These are phyloP conservation scores for Balansia obtecta DNA, from an alignment of 2,329 filamentous ascomycete species.

Conservation along the genomic window DNA sequence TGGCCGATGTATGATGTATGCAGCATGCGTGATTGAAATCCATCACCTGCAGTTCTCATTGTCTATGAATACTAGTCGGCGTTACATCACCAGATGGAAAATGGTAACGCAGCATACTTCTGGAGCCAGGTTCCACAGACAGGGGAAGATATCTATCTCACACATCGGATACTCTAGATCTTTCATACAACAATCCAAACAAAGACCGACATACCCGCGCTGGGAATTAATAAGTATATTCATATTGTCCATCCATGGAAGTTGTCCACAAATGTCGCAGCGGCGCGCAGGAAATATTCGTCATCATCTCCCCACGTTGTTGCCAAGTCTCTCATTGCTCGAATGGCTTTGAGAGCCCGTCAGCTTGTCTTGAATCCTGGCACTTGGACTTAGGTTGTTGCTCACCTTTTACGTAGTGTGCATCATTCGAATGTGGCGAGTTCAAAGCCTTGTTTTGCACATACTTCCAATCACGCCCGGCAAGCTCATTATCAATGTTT, in stretches of 20 bases:
- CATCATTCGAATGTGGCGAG: slow-evolving; percentile 55
- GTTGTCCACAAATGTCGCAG: slow-evolving; percentile 60
- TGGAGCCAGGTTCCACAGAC: too few species aligned
- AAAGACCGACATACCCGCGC: too few species aligned
- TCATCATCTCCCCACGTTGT: slow-evolving; percentile 62
- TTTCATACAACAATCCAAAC: too few species aligned
- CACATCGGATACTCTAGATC: too few species aligned
- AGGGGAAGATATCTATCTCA: too few species aligned
- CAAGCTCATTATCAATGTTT: slow-evolving; percentile 45
- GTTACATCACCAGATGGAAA: too few species aligned
- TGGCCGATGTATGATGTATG: too few species aligned
- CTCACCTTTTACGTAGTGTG: slow-evolving; percentile 74
- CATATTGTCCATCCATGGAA: slow-evolving; percentile 54
- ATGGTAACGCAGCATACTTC: too few species aligned
- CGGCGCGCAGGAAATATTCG: slow-evolving; percentile 52
- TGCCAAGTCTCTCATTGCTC: slow-evolving; percentile 63
- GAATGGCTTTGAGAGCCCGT: slow-evolving; percentile 36
- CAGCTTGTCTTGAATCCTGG: background rate
- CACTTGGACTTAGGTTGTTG: background rate
- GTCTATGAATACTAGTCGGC: too few species aligned
- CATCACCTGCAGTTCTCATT: too few species aligned
- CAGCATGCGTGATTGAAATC: too few species aligned
- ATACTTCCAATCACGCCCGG: slow-evolving; percentile 62
- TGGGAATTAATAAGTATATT: background rate
- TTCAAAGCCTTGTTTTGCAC: slow-evolving; percentile 60